phyloP scores from a whole-genome alignment of 129 eudicot genomes.

The Pulicaria dysenterica region DNA sequence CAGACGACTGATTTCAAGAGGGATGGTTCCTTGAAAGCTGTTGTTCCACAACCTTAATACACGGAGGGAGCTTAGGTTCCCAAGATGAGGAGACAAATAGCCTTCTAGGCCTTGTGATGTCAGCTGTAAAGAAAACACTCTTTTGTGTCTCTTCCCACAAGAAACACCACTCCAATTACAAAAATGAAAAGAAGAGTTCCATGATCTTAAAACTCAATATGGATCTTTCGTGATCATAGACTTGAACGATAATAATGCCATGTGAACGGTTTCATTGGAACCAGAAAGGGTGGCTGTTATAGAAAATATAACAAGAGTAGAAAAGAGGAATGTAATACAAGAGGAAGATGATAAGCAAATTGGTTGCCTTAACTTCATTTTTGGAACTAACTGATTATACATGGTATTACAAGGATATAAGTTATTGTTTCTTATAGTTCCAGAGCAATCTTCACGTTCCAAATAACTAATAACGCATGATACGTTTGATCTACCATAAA shows the following conservation, averaged over 20 bases:
- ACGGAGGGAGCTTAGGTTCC: slow-evolving; percentile 30
- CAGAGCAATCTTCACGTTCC: too few species aligned
- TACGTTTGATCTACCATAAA: too few species aligned
- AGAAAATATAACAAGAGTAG: not conserved
- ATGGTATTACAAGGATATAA: too few species aligned
- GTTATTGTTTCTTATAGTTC: too few species aligned
- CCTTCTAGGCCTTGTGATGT: slow-evolving; percentile 11
- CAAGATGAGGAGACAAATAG: slow-evolving; percentile 32
- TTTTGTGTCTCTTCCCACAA: slow-evolving; percentile 25
- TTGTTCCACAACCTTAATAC: not conserved
- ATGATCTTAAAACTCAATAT: not conserved
- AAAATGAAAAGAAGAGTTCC: slow-evolving; percentile 21
- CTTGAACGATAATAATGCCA: slow-evolving; percentile 19
- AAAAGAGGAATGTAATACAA: not conserved
- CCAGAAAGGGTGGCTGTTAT: not conserved
- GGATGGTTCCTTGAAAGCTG: slow-evolving; percentile 23
- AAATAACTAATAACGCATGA: too few species aligned
- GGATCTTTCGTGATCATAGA: slow-evolving; percentile 13
- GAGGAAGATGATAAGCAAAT: too few species aligned
- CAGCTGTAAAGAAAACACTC: slow-evolving; percentile 17
- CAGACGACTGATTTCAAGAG: slow-evolving; percentile 9
- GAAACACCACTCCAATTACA: slow-evolving; percentile 32
- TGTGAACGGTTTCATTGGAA: not conserved
- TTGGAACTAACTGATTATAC: not conserved
- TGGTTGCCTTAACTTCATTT: not conserved